Evolutionary conservation across 2,329 filamentous ascomycete genomes (phyloP).

Genomic region (Colletotrichum sp.): DNA sequence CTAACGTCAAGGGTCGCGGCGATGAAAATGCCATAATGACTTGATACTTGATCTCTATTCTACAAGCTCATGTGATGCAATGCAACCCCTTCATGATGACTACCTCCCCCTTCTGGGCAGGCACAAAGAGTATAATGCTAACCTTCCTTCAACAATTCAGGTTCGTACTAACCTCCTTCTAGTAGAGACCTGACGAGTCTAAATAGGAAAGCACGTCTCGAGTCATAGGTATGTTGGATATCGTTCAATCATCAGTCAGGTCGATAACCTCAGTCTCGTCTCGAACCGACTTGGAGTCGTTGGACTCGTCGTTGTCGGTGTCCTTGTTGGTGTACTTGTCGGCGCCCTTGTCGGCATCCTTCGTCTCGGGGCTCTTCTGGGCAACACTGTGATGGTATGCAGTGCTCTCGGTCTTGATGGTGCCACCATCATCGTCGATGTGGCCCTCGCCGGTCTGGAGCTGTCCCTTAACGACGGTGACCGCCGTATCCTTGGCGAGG

Average conservation of each 20-base stretch:
- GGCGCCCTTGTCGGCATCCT: background rate
- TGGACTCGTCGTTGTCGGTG: background rate
- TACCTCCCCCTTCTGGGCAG: background rate
- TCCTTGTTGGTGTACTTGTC: too few species aligned
- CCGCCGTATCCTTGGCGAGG: background rate
- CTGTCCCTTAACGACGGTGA: background rate
- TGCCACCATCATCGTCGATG: background rate
- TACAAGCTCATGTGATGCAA: background rate
- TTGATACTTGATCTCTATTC: background rate
- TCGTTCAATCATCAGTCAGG: background rate
- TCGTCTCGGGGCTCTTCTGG: background rate
- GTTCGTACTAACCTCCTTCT: background rate
- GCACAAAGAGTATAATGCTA: background rate
- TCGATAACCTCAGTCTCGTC: background rate
- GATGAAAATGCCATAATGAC: background rate
- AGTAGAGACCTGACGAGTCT: background rate
- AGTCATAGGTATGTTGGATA: background rate
- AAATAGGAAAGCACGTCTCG: too few species aligned
- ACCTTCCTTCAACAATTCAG: background rate
- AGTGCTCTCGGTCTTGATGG: background rate
- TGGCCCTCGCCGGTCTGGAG: background rate
- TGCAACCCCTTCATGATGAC: background rate
- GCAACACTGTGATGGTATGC: background rate
- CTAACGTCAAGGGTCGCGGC: background rate
- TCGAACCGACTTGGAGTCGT: background rate